phyloP scores from a whole-genome alignment of 306 rosid genomes.

The Canavalia gladiata region DNA sequence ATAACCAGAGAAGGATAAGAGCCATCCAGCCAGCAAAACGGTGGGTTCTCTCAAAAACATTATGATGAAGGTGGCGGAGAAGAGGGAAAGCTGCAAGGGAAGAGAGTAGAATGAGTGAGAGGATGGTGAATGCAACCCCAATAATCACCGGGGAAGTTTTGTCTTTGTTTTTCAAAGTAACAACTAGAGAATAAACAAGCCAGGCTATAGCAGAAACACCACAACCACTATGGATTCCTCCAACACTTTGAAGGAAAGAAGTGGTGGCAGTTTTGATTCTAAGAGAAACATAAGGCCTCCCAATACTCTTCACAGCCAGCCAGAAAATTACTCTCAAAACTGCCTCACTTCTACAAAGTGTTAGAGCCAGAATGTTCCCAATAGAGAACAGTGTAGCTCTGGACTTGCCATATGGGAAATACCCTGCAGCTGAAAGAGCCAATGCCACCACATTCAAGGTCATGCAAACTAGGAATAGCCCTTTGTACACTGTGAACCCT shows the following conservation, averaged over 20 bases:
- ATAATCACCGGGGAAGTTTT: slow-evolving; percentile 60
- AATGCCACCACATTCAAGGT: slow-evolving; percentile 57
- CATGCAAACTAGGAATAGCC: slow-evolving; percentile 60
- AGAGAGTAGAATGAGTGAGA: slow-evolving; percentile 65
- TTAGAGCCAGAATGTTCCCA: slow-evolving; percentile 67
- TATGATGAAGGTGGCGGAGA: slow-evolving; percentile 77
- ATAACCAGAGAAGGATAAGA: slow-evolving; percentile 64
- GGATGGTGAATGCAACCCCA: slow-evolving; percentile 58
- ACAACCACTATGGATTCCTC: slow-evolving; percentile 83
- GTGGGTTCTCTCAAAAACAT: slow-evolving; percentile 70
- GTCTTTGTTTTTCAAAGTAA: slow-evolving; percentile 50
- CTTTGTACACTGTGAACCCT: slow-evolving; percentile 74
- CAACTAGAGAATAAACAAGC: slow-evolving; percentile 65
- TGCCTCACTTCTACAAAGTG: slow-evolving; percentile 71
- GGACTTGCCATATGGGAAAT: slow-evolving; percentile 57
- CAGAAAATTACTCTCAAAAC: slow-evolving; percentile 60
- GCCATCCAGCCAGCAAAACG: slow-evolving; percentile 76
- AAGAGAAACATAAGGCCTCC: slow-evolving; percentile 63
- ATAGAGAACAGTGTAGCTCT: slow-evolving; percentile 69
- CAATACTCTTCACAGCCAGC: slow-evolving; percentile 59
- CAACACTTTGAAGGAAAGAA: slow-evolving; percentile 76
- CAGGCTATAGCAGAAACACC: slow-evolving; percentile 80
- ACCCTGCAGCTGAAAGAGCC: slow-evolving; percentile 59
- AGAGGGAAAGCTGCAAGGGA: slow-evolving; percentile 78
- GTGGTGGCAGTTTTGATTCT: slow-evolving; percentile 62